Evolutionary conservation across 208 protist species (phyloP).

Genomic region (Angomonas desouzai): DNA sequence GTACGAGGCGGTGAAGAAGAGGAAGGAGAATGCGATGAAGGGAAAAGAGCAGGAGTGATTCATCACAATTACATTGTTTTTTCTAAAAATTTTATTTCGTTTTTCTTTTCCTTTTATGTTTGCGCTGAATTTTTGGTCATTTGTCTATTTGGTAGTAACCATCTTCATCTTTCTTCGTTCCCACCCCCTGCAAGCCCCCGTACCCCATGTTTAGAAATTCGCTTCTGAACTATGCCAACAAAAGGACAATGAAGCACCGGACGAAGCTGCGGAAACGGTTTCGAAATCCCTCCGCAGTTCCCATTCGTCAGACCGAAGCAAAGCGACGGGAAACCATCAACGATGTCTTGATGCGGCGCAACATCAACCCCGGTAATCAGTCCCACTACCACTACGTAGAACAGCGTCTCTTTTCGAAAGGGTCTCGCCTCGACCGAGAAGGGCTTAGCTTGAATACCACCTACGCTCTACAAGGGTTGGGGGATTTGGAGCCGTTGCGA

Average conservation of each 20-base stretch:
- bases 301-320: constrained; percentile 64
- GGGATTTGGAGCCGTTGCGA: constrained; percentile 81
- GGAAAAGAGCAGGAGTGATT: background rate
- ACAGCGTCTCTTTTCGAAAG: constrained; percentile 72
- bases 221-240: constrained; percentile 22
- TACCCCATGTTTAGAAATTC: background rate
- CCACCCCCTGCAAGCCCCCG: background rate
- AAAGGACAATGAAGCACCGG: constrained; percentile 45
- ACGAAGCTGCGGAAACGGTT: constrained; percentile 81
- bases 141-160: too few species aligned
- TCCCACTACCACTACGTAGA: constrained; percentile 72
- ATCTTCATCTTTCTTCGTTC: constrained; percentile 4
- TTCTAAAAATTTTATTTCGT: constrained; percentile 5
- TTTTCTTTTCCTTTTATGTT: constrained; percentile 13
- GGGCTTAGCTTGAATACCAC: constrained; percentile 78
- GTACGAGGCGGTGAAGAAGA: constrained; percentile 60
- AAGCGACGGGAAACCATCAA: constrained; percentile 76
- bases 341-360: constrained; percentile 36
- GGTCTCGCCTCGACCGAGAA: constrained; percentile 77
- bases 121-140: constrained; percentile 9
- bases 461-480: constrained; percentile 85
- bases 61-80: too few species aligned
- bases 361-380: constrained; percentile 48
- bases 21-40: constrained; percentile 2
- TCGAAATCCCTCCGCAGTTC: constrained; percentile 58